Base-by-base conservation (phyloP, 164 flowering plant species). In the Vitis amurensis region DNA sequence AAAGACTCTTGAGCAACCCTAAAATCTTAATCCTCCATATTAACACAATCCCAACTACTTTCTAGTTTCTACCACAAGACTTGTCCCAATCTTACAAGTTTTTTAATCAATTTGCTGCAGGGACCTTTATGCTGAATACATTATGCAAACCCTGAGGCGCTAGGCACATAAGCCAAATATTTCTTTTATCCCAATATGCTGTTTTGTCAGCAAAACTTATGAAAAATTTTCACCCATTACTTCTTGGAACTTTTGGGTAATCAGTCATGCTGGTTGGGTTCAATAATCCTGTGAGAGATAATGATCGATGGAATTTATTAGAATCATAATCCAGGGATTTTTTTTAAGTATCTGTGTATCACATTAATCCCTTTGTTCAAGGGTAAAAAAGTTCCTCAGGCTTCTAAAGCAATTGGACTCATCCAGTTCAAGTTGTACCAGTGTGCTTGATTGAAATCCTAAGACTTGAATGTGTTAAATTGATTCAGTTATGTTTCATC, bases 41-140 rank as follows among this genome's bases (percentile, higher is more conserved):
- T 37, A 37, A 37, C 44, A 23, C 27, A 23, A 23, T 23, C 27
- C 27, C 27, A 23, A 23, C 7, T 37, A 37, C 44, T 37, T 37
- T 6, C 44, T 37, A 37, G 44, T 37, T 37, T 37, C 44, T 37
- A 37, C 44, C 44, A 37, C 44, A 37, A 0, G 44, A 37, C 44
- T 37, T 66, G 31, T 10, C 30, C 16, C 27, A 11, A 16, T 8
- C 29, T 50, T 31, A 13, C 27, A 47, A 11, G 48, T 37, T 14
- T 63, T 63, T 5, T 48, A 2, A 1, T 9, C 3, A 17, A n/a
- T 15, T 48, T 50, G 51, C 2, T 71, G 69, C 83, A 84, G 87
- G 87, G 83, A 84, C 66, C 82, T 84, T n/a, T 84, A 84, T 72
- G 87, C 80, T 29, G 85, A 84, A 68, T 84, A 81, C 77, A 76